Evolutionary conservation across 768 basidiomycete genomes (phyloP).

Genomic region (Naganishia kalamii): DNA sequence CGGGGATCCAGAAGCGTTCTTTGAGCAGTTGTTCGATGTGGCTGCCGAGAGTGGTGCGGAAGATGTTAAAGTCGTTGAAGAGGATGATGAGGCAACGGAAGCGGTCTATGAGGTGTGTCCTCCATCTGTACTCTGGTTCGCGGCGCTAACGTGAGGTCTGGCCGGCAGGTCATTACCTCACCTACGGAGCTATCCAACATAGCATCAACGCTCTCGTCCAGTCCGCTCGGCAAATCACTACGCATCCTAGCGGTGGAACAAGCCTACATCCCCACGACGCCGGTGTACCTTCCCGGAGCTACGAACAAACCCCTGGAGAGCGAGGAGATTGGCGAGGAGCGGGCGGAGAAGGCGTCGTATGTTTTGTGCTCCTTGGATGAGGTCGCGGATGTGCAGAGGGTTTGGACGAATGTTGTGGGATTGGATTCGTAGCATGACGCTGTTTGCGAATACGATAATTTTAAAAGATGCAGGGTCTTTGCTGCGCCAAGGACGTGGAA

Average conservation of each 20-base stretch:
- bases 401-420: conserved; percentile 41
- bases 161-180: conserved; percentile 29
- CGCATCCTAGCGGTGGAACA: conserved; percentile 34
- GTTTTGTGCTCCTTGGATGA: conserved; percentile 39
- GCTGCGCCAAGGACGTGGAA: no score
- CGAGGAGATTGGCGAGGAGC: conserved; percentile 33
- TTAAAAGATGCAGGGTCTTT: no score
- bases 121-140: neutral
- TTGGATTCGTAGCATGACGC: neutral
- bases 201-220: conserved; percentile 18
- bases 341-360: conserved; percentile 28
- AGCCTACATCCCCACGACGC: conserved; percentile 32
- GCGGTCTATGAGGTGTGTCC: conserved; percentile 1
- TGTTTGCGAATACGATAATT: neutral
- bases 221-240: neutral
- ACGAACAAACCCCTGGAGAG: conserved; percentile 21
- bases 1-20: conserved; percentile 18
- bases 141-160: neutral
- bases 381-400: conserved; percentile 38
- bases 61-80: conserved; percentile 35
- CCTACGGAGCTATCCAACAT: conserved; percentile 23
- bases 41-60: conserved; percentile 42
- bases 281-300: conserved; percentile 24
- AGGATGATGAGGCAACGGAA: conserved; percentile 25
- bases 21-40: conserved; percentile 41